These are phyloP conservation scores for Viola odorata DNA, from an alignment of 345 rosid species.

Conservation along the genomic window DNA sequence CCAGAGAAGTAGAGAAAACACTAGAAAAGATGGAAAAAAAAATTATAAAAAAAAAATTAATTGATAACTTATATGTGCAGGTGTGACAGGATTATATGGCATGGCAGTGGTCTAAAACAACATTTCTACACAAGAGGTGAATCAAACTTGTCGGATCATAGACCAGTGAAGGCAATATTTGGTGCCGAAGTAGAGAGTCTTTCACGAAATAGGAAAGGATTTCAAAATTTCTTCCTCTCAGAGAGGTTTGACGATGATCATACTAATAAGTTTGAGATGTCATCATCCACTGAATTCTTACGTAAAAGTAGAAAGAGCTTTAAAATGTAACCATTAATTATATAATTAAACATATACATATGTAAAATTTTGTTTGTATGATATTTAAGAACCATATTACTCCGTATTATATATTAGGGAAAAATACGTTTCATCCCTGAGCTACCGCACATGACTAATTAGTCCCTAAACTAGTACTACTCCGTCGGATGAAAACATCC, in stretches of 20 bases:
- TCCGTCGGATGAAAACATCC: no score
- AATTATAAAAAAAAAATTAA: no score
- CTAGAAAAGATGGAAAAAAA: no score
- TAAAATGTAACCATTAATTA: constrained; percentile 9
- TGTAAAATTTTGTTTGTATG: no score
- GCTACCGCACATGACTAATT: no score
- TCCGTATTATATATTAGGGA: no score
- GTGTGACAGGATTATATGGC: constrained; percentile 84
- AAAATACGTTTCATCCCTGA: no score
- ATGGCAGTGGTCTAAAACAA: constrained; percentile 58
- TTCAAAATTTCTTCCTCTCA: constrained; percentile 43
- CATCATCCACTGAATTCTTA: constrained; percentile 26
- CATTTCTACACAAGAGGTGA: constrained; percentile 56
- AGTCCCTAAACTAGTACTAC: no score
- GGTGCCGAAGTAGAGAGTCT: constrained; percentile 36
- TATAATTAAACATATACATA: background rate
- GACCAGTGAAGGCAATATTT: constrained; percentile 69
- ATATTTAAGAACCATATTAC: no score
- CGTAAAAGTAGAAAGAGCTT: no score
- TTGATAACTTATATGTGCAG: no score
- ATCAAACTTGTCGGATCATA: constrained; percentile 64
- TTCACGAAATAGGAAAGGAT: constrained; percentile 13
- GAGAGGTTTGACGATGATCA: constrained; percentile 43
- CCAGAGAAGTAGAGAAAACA: no score
- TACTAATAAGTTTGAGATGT: constrained; percentile 18